These are phyloP conservation scores for Beauveria sp. DNA, from an alignment of 2,329 filamentous ascomycete species.

Conservation along the genomic window DNA sequence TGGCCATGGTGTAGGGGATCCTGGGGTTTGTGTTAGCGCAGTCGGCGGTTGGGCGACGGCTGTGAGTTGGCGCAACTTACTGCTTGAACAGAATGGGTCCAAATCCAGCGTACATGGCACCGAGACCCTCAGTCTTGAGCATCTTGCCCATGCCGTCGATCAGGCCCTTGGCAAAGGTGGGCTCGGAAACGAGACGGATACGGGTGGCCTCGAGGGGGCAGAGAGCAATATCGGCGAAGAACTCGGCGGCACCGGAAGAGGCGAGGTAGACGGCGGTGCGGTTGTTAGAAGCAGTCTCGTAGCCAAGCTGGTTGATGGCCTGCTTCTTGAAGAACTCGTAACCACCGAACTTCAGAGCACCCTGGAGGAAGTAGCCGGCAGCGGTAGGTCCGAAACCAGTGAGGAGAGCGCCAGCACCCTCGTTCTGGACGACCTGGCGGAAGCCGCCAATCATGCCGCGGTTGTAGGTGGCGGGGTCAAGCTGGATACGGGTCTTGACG, in stretches of 20 bases:
- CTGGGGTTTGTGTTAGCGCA: constrained; percentile 21
- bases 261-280: constrained; percentile 67
- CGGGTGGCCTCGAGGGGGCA: constrained; percentile 81
- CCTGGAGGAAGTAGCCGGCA: constrained; percentile 81
- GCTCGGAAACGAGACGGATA: constrained; percentile 78
- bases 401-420: constrained; percentile 71
- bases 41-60: background rate
- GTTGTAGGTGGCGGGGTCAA: constrained; percentile 78
- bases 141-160: constrained; percentile 70
- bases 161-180: constrained; percentile 68
- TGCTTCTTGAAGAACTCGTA: constrained; percentile 90
- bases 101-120: constrained; percentile 78
- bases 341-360: constrained; percentile 80
- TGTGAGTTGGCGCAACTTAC: constrained; percentile 20
- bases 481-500: constrained; percentile 85
- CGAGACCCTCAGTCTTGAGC: constrained; percentile 64
- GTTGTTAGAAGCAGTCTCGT: constrained; percentile 64
- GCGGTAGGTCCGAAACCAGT: constrained; percentile 73
- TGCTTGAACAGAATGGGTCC: constrained; percentile 62
- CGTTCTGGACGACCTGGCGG: constrained; percentile 66
- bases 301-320: constrained; percentile 65
- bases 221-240: constrained; percentile 64
- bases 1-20: constrained; percentile 90
- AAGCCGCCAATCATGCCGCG: constrained; percentile 72
- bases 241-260: constrained; percentile 50